Evolutionary conservation across 2,329 filamentous ascomycete genomes (phyloP).

Genomic region (Exutisphaerella laricina): DNA sequence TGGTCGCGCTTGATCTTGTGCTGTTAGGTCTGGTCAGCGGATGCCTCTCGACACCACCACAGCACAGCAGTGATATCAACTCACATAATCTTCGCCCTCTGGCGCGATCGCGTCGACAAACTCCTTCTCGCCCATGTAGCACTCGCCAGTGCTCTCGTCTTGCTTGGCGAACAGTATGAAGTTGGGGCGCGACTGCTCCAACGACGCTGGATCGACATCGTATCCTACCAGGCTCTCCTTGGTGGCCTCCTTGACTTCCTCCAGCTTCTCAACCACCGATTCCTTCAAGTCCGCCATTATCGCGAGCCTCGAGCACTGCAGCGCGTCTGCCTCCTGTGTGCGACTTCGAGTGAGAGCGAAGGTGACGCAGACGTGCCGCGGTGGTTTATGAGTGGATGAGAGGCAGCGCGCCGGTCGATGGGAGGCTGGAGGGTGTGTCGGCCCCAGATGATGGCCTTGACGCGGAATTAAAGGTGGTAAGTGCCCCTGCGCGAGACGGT

Average conservation of each 20-base stretch:
- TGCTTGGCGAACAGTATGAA: conserved; percentile 73
- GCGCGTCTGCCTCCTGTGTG: no score
- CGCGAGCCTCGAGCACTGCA: conserved; percentile 29
- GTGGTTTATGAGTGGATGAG: neutral
- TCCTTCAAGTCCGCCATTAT: conserved; percentile 43
- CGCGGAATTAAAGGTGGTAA: no score
- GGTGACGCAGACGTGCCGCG: no score
- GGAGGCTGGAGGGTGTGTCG: no score
- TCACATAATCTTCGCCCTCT: conserved; percentile 78
- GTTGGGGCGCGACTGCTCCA: conserved; percentile 66
- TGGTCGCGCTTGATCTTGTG: conserved; percentile 97
- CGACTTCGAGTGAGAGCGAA: no score
- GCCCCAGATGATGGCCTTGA: no score
- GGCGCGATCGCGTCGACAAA: conserved; percentile 91
- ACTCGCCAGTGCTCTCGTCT: conserved; percentile 69
- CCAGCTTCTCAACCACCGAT: conserved; percentile 44
- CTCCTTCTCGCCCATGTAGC: conserved; percentile 74
- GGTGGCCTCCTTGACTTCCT: conserved; percentile 13
- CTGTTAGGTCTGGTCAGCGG: conserved; percentile 44
- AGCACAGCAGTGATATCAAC: conserved; percentile 13
- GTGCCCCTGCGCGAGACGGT: no score
- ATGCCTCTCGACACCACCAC: neutral
- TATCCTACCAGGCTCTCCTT: conserved; percentile 57
- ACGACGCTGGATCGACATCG: conserved; percentile 49
- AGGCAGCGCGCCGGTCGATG: neutral